These are phyloP conservation scores for Blastocystis sp. DNA, from an alignment of 352 stramenopile species.

Conservation along the genomic window DNA sequence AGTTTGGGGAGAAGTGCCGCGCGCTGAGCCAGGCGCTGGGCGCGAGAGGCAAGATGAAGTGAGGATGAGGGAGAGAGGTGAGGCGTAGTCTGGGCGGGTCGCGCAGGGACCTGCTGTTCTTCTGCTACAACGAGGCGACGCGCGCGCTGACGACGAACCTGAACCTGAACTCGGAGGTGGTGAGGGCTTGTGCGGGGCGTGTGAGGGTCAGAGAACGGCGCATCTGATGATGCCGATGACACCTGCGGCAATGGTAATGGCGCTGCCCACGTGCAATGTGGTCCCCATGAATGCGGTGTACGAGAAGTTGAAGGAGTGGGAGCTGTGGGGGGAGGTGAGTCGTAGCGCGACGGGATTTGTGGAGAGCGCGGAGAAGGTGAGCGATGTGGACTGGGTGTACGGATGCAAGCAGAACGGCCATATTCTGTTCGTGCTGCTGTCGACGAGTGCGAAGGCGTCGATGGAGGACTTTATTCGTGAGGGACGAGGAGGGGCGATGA, in stretches of 20 bases:
- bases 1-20: background rate
- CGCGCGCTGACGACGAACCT: conserved; percentile 37
- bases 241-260: conserved; percentile 13
- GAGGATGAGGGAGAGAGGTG: background rate
- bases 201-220: background rate
- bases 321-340: background rate
- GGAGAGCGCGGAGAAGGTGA: conserved; percentile 66
- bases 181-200: background rate
- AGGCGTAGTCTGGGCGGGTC: background rate
- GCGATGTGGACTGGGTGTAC: conserved; percentile 70
- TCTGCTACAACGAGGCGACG: conserved; percentile 2
- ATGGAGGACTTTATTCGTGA: conserved; percentile 38
- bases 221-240: background rate
- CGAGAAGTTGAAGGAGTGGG: conserved; percentile 34
- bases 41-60: background rate
- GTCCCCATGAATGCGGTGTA: conserved; percentile 49
- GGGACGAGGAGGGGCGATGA: background rate
- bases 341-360: conserved; percentile 37
- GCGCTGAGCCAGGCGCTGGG: conserved; percentile 16
- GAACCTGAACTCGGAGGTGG: background rate
- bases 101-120: conserved; percentile 7
- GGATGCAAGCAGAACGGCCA: conserved; percentile 69
- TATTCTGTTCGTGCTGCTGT: conserved; percentile 43
- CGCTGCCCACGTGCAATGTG: background rate
- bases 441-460: background rate